Evolutionary conservation across 345 rosid genomes (phyloP), one percentile per base, ranked within the genome.

Genomic region (Fremontodendron californicum): DNA sequence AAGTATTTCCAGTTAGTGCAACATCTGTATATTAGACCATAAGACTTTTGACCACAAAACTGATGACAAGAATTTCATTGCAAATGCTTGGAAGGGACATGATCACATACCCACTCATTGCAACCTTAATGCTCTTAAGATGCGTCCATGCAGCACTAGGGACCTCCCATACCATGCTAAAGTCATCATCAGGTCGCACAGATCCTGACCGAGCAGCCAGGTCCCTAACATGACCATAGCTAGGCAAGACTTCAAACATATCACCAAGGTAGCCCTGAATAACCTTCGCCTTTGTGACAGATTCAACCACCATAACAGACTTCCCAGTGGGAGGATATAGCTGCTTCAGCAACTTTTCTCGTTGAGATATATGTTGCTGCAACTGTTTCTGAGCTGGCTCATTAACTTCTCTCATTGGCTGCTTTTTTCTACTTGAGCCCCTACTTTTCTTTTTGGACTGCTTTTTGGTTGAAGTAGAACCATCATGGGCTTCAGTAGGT

Each of bases 131-230:
- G 87, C 97, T 92, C 86, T 96, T 91, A 79, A 96, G 95, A 87
- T 93, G 94, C 70, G 97, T 93, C 99, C 99, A 96, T 33, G 98
- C 96, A 74, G 95, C 75, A 81, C 94, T 83, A 74, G 98, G 98
- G 82, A 93, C 99, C 88, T 96, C 99, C 99, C 99, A 96, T 48
- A 93, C 97, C 97, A 96, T 92, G 79, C 97, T 93, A 79, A 96
- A 96, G 85, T 96, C 97, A 60, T 93, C 99, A 86, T 92, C 90
- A 60, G 99, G 98, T 79, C 99, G 86, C 84, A 96, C 99, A 60
- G 98, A 96, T 80, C 97, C 98, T 49, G 97, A 92, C 85, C 97
- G 91, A 73, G 97, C 88, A 80, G 99, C 99, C 85, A 96, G 86
- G 84, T 93, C 98, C 78, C 99, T 88, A 49, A 93, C 90, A 86